phyloP scores from a whole-genome alignment of 1,284 basidiomycete species.

The Boletus smithii region DNA sequence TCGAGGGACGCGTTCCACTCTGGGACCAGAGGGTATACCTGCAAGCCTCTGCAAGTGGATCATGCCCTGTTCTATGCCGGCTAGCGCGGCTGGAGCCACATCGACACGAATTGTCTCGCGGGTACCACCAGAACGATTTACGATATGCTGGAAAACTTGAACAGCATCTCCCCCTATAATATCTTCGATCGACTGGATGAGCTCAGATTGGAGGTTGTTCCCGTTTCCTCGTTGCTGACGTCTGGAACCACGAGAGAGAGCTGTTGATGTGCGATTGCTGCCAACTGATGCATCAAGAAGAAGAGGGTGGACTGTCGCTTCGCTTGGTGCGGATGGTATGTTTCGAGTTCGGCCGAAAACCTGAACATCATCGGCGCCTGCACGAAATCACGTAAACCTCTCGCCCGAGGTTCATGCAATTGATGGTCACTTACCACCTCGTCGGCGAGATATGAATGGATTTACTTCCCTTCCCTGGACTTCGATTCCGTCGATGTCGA shows the following conservation, averaged over 20 bases:
- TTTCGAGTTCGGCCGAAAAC: constrained; percentile 63
- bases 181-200: constrained; percentile 79
- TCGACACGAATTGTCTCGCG: constrained; percentile 73
- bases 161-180: constrained; percentile 80
- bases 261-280: constrained; percentile 42
- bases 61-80: constrained; percentile 52
- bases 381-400: constrained; percentile 9
- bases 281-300: constrained; percentile 61
- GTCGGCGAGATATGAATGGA: constrained; percentile 53
- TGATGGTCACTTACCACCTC: constrained; percentile 41
- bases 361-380: constrained; percentile 52
- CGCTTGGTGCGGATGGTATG: constrained; percentile 46
- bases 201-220: constrained; percentile 50
- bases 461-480: constrained; percentile 40
- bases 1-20: constrained; percentile 58
- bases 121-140: constrained; percentile 52
- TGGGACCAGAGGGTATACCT: constrained; percentile 49
- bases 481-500: constrained; percentile 40
- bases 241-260: constrained; percentile 50
- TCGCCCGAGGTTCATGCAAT: not conserved
- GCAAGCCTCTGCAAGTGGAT: constrained; percentile 47
- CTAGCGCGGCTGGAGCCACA: constrained; percentile 59
- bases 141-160: constrained; percentile 80
- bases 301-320: constrained; percentile 79
- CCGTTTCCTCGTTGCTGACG: constrained; percentile 54